Evolutionary conservation across 129 eudicot species (phyloP), one percentile per base, ranked within the genome.

Genomic region (Lonicera japonica): DNA sequence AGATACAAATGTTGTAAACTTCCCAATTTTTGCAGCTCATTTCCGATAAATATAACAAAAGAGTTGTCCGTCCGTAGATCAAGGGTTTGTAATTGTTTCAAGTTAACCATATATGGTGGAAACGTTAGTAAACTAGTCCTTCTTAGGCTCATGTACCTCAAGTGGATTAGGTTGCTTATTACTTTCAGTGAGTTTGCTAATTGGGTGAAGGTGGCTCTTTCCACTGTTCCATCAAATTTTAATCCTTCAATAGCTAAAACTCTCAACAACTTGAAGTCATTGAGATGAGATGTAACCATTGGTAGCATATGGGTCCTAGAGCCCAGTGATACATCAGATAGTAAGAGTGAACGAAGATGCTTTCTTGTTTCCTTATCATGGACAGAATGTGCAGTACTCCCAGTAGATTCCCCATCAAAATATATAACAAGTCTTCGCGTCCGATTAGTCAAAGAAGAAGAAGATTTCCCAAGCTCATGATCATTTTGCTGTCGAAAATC

Each of bases 31-130:
- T 56, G 12, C 16, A 75, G 13, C 8, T 56, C 52, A 57, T 61
- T 29, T 4, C 69, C 70, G 8, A 60, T 12, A n/a, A 16, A 51
- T 7, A 21, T 20, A 51, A 51, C 21, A 15, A 1, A 17, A 13
- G 0, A 15, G 8, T 15, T 12, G 56, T 15, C 20, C 17, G 17
- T 51, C n/a, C 74, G 52, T 34, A 75, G 47, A 63, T 75, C 74
- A 14, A 75, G 74, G 21, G 79, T 75, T 50, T 68, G 70, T 18
- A 75, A 51, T 16, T 61, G 46, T 24, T 22, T 74, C 43, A 74
- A n/a, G n/a, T n/a, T n/a, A n/a, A n/a, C n/a, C n/a, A n/a, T n/a
- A n/a, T n/a, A n/a, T n/a, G n/a, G n/a, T n/a, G n/a, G n/a, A n/a
- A n/a, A n/a, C n/a, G n/a, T n/a, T n/a, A n/a, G n/a, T n/a, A n/a